Percentiles rank a stretch among this genome's conserved stretches.
These are phyloP conservation scores for Sugiyamaella boreocaroliniensis DNA, from an alignment of 805 yeast species.

Conservation along the genomic window DNA sequence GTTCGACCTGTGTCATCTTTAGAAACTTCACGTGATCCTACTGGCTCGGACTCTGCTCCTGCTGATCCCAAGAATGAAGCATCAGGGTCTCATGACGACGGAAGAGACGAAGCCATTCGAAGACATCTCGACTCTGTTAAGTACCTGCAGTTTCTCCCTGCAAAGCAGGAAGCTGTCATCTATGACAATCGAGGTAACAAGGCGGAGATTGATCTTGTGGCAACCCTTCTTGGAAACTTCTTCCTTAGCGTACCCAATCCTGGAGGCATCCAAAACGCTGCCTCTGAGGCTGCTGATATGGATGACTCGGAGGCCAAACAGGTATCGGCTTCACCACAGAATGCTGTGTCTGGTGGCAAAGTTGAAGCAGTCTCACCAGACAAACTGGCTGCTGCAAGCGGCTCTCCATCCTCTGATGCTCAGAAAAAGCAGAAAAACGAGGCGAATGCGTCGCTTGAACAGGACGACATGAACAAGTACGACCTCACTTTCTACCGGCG, in stretches of 20 bases:
- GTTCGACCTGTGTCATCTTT: not conserved
- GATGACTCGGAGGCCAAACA: not conserved
- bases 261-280: not conserved
- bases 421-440: not conserved
- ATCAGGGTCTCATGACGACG: not conserved
- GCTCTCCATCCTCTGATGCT: not conserved
- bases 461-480: conserved; percentile 11
- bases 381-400: not conserved
- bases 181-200: conserved; percentile 20
- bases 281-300: not conserved
- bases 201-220: conserved; percentile 15
- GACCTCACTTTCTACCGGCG: conserved; percentile 26
- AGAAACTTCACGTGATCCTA: not conserved
- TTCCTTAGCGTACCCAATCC: conserved; percentile 19
- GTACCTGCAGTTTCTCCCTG: conserved; percentile 18
- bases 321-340: not conserved
- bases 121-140: conserved; percentile 10
- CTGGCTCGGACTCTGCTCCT: not conserved
- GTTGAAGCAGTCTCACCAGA: not conserved
- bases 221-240: conserved; percentile 19
- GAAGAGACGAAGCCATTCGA: conserved; percentile 5
- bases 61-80: not conserved
- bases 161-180: conserved; percentile 14
- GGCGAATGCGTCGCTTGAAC: not conserved
- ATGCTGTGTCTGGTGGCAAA: not conserved